Evolutionary conservation across 2,329 filamentous ascomycete genomes (phyloP), one percentile per base, ranked within the genome.

Genomic region (Botrytis deweyae): DNA sequence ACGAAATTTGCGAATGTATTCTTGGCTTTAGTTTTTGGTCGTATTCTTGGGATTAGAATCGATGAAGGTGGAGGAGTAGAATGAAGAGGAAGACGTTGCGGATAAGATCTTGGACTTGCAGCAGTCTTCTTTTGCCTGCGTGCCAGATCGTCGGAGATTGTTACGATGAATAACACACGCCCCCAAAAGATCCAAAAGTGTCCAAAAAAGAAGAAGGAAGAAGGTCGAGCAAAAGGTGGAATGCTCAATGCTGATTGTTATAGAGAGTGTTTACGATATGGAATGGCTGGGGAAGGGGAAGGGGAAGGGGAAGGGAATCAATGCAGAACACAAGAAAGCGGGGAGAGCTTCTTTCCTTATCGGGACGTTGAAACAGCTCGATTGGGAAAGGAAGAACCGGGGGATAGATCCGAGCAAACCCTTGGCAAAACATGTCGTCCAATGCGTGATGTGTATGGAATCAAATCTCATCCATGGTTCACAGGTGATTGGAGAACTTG

Each of bases 341-440:
- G 76, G 76, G 66, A 74, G 67, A 77, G 76, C 76, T 77, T 71
- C 68, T 78, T 77, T 74, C 76, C 76, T 73, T 22, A 73, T 76
- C 73, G 46, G 72, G 74, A 61, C 44, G 20, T 46, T 38, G n/a
- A 55, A 55, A 52, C 22, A 40, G 46, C 65, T 22, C 7, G 20
- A 67, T 67, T 29, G 7, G 64, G 44, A 67, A 55, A 55, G 22
- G 46, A 18, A 40, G n/a, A 46, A 14, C 25, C 65, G 46, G 65
- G 46, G 65, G n/a, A 40, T 18, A 3, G 65, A 67, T 29, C 65
- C 65, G 65, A 40, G 33, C 33, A 25, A 67, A 12, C 18, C 33
- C 64, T 67, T 67, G 64, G 33, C 64, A 36, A 52, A 38, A 52
- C 64, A 67, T 66, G 44, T 44, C 25, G 8, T 64, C 52, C 52